Percentiles rank a stretch among this genome's conserved stretches.
phyloP scores from a whole-genome alignment of 768 basidiomycete genomes.

The Chalciporus sphaerocephalus region DNA sequence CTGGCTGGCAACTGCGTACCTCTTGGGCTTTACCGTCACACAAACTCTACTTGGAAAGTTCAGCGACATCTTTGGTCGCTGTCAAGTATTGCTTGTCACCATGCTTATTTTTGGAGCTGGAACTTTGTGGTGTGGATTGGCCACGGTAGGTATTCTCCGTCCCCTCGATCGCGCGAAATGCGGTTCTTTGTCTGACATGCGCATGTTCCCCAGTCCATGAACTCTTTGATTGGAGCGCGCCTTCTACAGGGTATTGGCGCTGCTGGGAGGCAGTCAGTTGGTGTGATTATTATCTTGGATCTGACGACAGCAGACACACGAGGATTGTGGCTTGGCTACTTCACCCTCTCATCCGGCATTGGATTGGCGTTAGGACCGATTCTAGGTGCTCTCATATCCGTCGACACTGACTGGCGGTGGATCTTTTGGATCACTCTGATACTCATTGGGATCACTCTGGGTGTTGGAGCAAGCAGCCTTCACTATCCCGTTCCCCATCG shows the following conservation, averaged over 20 bases:
- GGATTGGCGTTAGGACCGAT: conserved; percentile 46
- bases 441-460: conserved; percentile 30
- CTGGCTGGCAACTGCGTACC: conserved; percentile 34
- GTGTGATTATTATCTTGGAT: conserved; percentile 34
- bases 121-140: conserved; percentile 33
- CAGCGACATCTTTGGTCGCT: conserved; percentile 34
- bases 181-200: conserved; percentile 7
- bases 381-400: conserved; percentile 43
- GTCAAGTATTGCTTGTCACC: conserved; percentile 31
- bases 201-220: conserved; percentile 27
- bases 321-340: conserved; percentile 35
- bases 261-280: conserved; percentile 35
- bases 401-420: conserved; percentile 44
- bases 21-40: conserved; percentile 35
- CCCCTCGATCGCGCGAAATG: not conserved
- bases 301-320: conserved; percentile 35
- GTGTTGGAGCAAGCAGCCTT: conserved; percentile 25
- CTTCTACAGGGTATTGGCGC: conserved; percentile 37
- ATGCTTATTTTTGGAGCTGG: conserved; percentile 34
- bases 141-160: conserved; percentile 20
- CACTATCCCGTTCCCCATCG: conserved; percentile 32
- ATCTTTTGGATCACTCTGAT: conserved; percentile 41
- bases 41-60: conserved; percentile 34
- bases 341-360: conserved; percentile 36
- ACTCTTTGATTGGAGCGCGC: conserved; percentile 32